Evolutionary conservation across 202 grass and related monocot genomes (phyloP), one percentile per base, ranked within the genome.

Genomic region (Zizania palustris): DNA sequence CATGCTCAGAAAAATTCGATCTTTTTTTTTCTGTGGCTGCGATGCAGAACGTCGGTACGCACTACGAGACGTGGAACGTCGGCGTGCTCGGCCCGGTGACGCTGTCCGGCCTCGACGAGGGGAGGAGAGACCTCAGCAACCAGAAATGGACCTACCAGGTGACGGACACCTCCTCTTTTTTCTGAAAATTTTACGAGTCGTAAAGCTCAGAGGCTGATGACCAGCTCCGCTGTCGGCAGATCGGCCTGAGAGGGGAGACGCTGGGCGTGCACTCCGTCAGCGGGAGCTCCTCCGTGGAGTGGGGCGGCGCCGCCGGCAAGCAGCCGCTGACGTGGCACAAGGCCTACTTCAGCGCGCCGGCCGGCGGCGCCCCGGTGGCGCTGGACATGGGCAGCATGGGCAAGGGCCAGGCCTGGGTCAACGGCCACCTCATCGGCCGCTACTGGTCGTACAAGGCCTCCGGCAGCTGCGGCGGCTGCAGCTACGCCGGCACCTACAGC

Each of bases 111-210:
- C 85, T 99, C 9, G 93, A 99, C 63, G 83, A 90, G 65, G 96
- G 96, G 28, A 96, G 75, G 67, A 84, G 83, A 55, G 89, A 96
- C 81, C 81, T 99, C 11, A 85, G 85, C 62, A 79, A 55, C 9
- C 92, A 99, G 77, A 87, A 92, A 82, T 99, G 96, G 96, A 98
- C 89, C 2, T 95, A 98, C 59, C 91, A 92, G 88, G 90, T 90
- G 68, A 51, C 28, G 61, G n/a, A 71, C 28, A 69, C 14, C 18
- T 6, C 10, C 13, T 20, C 50, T n/a, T 48, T 12, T 48, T 13
- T 48, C 45, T 13, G 12, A 14, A 48, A 48, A 48, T 11, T 14
- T 48, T 48, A 4, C 49, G 49, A 51, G 16, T 51, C 48, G 15
- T 16, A 51, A 51, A 53, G 50, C 33, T 68, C 28, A 0, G 2